These are phyloP conservation scores for Phlebiopsis gigantea DNA, from an alignment of 768 basidiomycete species.

Conservation along the genomic window DNA sequence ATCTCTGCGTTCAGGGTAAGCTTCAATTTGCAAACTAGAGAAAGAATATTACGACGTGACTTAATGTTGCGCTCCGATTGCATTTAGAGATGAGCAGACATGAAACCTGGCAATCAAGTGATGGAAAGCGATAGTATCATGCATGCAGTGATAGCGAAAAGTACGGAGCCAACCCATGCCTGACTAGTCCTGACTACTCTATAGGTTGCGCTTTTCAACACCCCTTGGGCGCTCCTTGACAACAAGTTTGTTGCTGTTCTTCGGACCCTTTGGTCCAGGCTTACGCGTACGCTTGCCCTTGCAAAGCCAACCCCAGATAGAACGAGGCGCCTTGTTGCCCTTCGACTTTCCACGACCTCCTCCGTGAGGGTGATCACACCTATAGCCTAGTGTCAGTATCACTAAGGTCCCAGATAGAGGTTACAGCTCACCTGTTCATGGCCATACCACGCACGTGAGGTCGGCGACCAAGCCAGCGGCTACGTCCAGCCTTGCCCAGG, in stretches of 20 bases:
- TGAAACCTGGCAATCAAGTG: too few species aligned
- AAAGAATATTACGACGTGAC: too few species aligned
- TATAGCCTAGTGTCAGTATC: slow-evolving; percentile 25
- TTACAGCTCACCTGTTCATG: slow-evolving; percentile 81
- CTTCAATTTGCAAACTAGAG: too few species aligned
- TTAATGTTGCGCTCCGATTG: too few species aligned
- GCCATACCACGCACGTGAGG: slow-evolving; percentile 92
- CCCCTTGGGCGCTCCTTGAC: slow-evolving; percentile 82
- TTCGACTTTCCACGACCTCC: slow-evolving; percentile 98
- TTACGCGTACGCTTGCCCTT: slow-evolving; percentile 92
- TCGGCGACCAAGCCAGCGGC: slow-evolving; percentile 79
- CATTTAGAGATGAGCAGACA: too few species aligned
- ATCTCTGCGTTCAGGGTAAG: too few species aligned
- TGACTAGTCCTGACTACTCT: too few species aligned
- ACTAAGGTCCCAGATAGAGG: neutral
- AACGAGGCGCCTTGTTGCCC: slow-evolving; percentile 90
- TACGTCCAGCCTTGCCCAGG: slow-evolving; percentile 89
- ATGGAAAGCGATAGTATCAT: neutral
- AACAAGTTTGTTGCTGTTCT: slow-evolving; percentile 88
- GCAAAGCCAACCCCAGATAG: slow-evolving; percentile 88
- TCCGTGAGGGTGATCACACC: slow-evolving; percentile 90
- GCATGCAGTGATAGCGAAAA: neutral
- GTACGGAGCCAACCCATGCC: neutral
- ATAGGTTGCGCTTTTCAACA: slow-evolving; percentile 36
- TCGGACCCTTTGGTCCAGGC: slow-evolving; percentile 86